These are phyloP conservation scores for Blastomyces silverae DNA, from an alignment of 2,329 filamentous ascomycete species.

Conservation along the genomic window DNA sequence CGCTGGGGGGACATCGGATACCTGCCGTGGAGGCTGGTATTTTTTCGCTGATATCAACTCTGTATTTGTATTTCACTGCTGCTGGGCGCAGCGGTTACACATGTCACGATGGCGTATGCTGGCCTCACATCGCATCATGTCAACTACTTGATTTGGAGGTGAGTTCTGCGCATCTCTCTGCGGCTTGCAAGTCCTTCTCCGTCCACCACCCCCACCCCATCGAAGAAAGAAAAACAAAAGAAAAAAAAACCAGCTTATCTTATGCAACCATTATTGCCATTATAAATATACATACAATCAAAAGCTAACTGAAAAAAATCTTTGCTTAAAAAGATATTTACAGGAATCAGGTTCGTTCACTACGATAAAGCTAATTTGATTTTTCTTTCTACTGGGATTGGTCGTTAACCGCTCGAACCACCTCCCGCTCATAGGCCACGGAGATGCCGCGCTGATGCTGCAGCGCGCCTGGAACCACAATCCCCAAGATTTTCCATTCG, in stretches of 20 bases:
- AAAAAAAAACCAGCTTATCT: not conserved
- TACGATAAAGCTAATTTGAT: slow-evolving; percentile 12
- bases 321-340: slow-evolving; percentile 41
- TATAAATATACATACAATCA: not conserved
- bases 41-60: slow-evolving; percentile 11
- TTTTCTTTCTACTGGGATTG: slow-evolving; percentile 18
- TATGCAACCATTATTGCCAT: not conserved
- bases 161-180: slow-evolving; percentile 29
- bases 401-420: slow-evolving; percentile 13
- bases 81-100: slow-evolving; percentile 26
- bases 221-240: no score
- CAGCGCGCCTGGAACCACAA: slow-evolving; percentile 58
- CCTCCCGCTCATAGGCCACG: slow-evolving; percentile 42
- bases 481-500: slow-evolving; percentile 56
- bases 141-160: slow-evolving; percentile 65
- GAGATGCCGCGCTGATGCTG: slow-evolving; percentile 54
- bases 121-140: slow-evolving; percentile 52
- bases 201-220: not conserved
- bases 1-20: not conserved
- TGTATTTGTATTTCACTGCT: slow-evolving; percentile 8
- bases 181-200: not conserved
- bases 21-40: slow-evolving; percentile 12
- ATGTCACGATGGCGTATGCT: slow-evolving; percentile 41
- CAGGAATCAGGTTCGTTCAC: slow-evolving; percentile 48
- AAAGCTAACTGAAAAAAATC: slow-evolving; percentile 4